Conservation (phyloP, 2,329 filamentous ascomycete species). For the Furcasterigmium furcatum region DNA sequence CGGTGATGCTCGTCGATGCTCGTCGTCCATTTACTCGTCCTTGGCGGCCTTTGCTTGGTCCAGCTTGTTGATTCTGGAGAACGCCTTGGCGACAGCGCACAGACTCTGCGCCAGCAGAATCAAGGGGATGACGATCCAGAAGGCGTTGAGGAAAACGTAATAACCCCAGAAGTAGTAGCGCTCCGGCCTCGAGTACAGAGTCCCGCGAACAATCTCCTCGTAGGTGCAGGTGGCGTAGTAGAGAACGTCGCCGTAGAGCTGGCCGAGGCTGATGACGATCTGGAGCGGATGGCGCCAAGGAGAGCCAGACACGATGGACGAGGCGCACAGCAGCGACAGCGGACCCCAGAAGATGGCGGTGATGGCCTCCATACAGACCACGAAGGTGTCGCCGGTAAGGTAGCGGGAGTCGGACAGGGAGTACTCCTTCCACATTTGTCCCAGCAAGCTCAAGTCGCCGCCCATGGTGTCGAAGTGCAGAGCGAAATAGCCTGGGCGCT, state of each 20-base stretch:
- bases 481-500: constrained; percentile 44
- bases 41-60: constrained; percentile 2
- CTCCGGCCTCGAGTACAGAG: constrained; percentile 48
- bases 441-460: constrained; percentile 37
- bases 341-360: constrained; percentile 53
- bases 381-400: constrained; percentile 47
- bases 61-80: constrained; percentile 19
- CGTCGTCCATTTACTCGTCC: neutral
- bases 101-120: constrained; percentile 25
- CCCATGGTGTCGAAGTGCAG: constrained; percentile 38
- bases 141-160: constrained; percentile 47
- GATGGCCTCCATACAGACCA: constrained; percentile 53
- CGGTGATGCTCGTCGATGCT: neutral
- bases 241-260: constrained; percentile 49
- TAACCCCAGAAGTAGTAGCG: constrained; percentile 50
- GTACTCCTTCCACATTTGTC: constrained; percentile 57
- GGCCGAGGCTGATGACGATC: constrained; percentile 40
- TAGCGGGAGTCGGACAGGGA: constrained; percentile 55
- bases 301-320: constrained; percentile 37
- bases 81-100: constrained; percentile 17
- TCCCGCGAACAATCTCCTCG: constrained; percentile 31
- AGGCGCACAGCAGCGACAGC: constrained; percentile 44
- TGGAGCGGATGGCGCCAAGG: constrained; percentile 47
- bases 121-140: constrained; percentile 50
- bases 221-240: constrained; percentile 48